Evolutionary conservation across 2,329 filamentous ascomycete genomes (phyloP).

Genomic region (Sporothrix curviconia): DNA sequence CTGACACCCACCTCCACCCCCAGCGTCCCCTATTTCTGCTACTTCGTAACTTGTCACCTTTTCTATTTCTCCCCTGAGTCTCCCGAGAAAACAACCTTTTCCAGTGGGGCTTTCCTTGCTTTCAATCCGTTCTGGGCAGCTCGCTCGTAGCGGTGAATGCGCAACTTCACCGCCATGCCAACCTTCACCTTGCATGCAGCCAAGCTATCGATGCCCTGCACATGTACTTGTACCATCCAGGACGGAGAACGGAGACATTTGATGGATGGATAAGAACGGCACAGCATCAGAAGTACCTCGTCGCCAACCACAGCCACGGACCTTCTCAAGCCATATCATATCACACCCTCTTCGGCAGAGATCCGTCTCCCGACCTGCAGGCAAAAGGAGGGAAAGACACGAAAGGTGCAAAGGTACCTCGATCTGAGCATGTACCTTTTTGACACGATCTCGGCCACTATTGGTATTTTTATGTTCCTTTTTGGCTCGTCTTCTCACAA

Average conservation of each 20-base stretch:
- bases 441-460: not conserved
- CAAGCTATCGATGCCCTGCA: not conserved
- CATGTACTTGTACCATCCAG: not conserved
- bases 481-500: not conserved
- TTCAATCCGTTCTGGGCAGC: slow-evolving; percentile 2
- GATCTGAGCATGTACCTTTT: not conserved
- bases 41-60: not conserved
- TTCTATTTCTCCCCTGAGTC: not conserved
- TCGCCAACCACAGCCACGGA: not conserved
- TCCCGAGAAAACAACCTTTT: slow-evolving; percentile 6
- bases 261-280: no score
- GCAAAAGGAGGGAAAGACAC: not conserved
- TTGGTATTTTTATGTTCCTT: not conserved
- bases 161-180: not conserved
- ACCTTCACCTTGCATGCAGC: not conserved
- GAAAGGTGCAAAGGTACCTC: not conserved
- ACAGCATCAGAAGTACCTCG: not conserved
- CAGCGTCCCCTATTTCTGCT: not conserved
- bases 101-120: not conserved
- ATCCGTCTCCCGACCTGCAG: slow-evolving; percentile 3
- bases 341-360: slow-evolving; percentile 1
- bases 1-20: not conserved
- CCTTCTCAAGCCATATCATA: not conserved
- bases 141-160: no score
- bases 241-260: not conserved